Conservation (phyloP, 345 rosid genomes). For the Eucalyptus regnans region DNA sequence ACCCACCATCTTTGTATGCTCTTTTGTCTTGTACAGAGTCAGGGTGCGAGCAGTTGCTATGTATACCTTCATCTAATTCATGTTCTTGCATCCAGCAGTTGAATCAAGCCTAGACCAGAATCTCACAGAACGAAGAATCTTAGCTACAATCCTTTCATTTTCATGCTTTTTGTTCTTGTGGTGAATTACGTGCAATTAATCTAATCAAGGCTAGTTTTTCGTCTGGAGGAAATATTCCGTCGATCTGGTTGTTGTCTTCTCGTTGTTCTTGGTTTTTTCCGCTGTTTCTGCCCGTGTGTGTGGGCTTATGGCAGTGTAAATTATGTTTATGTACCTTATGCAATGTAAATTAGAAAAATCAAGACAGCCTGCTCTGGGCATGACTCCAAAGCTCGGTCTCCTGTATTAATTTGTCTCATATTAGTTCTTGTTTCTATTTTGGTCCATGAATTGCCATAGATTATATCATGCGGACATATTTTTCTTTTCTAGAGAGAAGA, state of each 20-base stretch:
- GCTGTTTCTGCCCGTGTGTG: background rate
- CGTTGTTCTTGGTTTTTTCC: background rate
- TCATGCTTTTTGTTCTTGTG: background rate
- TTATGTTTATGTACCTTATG: background rate
- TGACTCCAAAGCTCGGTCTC: background rate
- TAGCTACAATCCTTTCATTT: background rate
- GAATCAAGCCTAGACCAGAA: background rate
- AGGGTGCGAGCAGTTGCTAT: background rate
- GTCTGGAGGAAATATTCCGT: background rate
- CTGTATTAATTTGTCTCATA: background rate
- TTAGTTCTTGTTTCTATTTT: background rate
- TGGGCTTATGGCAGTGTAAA: background rate
- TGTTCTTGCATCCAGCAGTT: background rate
- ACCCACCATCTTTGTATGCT: background rate
- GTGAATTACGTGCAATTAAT: background rate
- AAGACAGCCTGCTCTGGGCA: background rate
- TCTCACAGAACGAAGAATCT: background rate
- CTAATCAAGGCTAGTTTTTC: background rate
- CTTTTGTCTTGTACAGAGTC: background rate
- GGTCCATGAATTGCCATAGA: background rate
- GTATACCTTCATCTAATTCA: background rate
- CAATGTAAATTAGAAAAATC: background rate
- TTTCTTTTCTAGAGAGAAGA: background rate
- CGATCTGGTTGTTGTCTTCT: background rate
- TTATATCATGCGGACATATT: background rate